phyloP scores from a whole-genome alignment of 257 asterid genomes.

The Solanum corneliomulleri region DNA sequence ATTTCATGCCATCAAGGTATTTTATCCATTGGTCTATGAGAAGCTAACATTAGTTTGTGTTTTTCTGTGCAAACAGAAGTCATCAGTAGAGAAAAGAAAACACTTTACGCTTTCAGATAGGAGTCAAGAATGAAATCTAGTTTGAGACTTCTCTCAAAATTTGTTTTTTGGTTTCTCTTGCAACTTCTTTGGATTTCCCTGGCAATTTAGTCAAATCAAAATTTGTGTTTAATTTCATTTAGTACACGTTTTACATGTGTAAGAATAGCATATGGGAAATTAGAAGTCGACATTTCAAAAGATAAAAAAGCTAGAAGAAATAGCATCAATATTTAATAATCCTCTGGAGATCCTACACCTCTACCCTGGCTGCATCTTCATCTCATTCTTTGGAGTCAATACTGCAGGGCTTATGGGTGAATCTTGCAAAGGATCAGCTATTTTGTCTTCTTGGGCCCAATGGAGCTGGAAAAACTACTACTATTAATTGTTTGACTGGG shows the following conservation, averaged over 20 bases:
- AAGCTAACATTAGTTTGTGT: not conserved
- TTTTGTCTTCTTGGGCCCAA: conserved; percentile 97
- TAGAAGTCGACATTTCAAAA: not conserved
- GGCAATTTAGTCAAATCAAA: not conserved
- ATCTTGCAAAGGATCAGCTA: conserved; percentile 82
- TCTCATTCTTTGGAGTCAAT: not conserved
- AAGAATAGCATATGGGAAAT: not conserved
- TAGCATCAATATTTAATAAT: not conserved
- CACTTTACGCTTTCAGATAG: not conserved
- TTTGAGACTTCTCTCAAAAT: not conserved
- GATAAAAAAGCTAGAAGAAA: not conserved
- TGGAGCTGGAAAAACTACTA: conserved; percentile 97
- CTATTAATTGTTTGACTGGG: conserved; percentile 87
- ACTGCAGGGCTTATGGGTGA: conserved; percentile 86
- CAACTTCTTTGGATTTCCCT: not conserved
- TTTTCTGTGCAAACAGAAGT: not conserved
- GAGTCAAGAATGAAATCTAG: not conserved
- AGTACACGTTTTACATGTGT: not conserved
- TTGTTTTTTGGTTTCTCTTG: not conserved
- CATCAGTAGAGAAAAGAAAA: not conserved
- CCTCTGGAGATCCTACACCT: not conserved
- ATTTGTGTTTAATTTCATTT: not conserved
- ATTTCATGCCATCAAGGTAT: conserved; percentile 86
- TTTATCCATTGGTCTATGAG: not conserved
- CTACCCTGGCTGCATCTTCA: not conserved